These are phyloP conservation scores for Sugiyamaella novakii DNA, from an alignment of 1,139 yeast genomes.

Conservation along the genomic window DNA sequence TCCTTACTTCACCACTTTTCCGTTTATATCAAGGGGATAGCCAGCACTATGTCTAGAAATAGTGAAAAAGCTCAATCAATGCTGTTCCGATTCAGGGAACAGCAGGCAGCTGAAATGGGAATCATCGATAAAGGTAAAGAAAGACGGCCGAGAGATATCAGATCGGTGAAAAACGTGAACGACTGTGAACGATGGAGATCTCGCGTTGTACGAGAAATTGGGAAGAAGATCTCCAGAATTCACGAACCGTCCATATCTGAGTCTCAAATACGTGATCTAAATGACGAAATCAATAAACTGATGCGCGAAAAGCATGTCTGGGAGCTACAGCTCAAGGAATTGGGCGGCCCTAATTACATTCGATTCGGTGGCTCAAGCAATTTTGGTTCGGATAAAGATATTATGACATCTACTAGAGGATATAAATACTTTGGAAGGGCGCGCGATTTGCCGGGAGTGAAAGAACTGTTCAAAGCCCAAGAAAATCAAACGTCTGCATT, in stretches of 20 bases:
- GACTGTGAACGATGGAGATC: constrained; percentile 80
- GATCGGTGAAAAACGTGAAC: constrained; percentile 55
- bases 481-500: constrained; percentile 19
- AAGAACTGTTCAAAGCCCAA: constrained; percentile 49
- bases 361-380: constrained; percentile 25
- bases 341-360: constrained; percentile 72
- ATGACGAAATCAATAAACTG: constrained; percentile 71
- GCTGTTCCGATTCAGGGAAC: constrained; percentile 64
- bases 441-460: constrained; percentile 74
- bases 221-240: constrained; percentile 60
- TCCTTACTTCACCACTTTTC: too few species aligned
- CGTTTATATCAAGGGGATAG: too few species aligned
- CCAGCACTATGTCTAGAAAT: constrained; percentile 69
- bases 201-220: constrained; percentile 66
- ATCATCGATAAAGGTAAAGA: constrained; percentile 52
- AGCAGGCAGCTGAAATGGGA: constrained; percentile 61
- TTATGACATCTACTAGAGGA: constrained; percentile 47
- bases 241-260: constrained; percentile 65
- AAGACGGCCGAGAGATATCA: constrained; percentile 61
- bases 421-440: constrained; percentile 85
- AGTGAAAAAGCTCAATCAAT: constrained; percentile 75
- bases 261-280: constrained; percentile 66
- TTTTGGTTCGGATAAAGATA: constrained; percentile 3
- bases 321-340: constrained; percentile 70
- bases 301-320: constrained; percentile 70